A percentile compares a stretch with the other conserved stretches of the same genome.
Conservation (phyloP, 805 yeast genomes). For the Saccharomycopsis selenospora region DNA sequence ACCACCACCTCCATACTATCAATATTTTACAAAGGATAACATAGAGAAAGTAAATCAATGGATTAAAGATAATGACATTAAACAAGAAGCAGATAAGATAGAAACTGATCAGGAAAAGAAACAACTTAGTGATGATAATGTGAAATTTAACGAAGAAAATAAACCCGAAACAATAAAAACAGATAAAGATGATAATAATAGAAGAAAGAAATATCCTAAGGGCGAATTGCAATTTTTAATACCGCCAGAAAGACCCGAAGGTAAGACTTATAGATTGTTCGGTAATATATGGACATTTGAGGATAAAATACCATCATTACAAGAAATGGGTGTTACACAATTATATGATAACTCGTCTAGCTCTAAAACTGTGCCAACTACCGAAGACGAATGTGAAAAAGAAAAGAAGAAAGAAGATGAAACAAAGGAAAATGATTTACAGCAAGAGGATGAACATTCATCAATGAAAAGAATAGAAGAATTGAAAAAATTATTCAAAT, state of each 20-base stretch:
- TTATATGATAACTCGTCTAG: conserved; percentile 51
- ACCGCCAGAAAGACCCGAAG: conserved; percentile 61
- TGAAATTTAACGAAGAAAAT: conserved; percentile 27
- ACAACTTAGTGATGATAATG: conserved; percentile 26
- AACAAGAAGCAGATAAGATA: conserved; percentile 22
- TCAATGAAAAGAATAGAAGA: conserved; percentile 56
- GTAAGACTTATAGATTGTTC: conserved; percentile 69
- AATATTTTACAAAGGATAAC: conserved; percentile 67
- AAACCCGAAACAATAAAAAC: conserved; percentile 22
- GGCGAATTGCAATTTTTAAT: conserved; percentile 49
- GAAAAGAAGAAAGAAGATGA: conserved; percentile 46
- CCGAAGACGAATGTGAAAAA: conserved; percentile 29
- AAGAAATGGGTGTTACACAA: conserved; percentile 71
- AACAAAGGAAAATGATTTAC: conserved; percentile 48
- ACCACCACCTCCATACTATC: conserved; percentile 83
- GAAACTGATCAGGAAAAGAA: conserved; percentile 21
- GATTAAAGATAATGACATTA: conserved; percentile 20
- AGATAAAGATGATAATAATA: conserved; percentile 20
- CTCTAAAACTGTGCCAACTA: no score
- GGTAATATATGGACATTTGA: conserved; percentile 80
- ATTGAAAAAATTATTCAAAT: conserved; percentile 70
- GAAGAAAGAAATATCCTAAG: conserved; percentile 27
- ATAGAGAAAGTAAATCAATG: conserved; percentile 35
- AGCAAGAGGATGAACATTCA: conserved; percentile 33
- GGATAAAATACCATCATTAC: conserved; percentile 69